phyloP scores from a whole-genome alignment of 2,329 filamentous ascomycete species.

The Fusarium beomiforme region DNA sequence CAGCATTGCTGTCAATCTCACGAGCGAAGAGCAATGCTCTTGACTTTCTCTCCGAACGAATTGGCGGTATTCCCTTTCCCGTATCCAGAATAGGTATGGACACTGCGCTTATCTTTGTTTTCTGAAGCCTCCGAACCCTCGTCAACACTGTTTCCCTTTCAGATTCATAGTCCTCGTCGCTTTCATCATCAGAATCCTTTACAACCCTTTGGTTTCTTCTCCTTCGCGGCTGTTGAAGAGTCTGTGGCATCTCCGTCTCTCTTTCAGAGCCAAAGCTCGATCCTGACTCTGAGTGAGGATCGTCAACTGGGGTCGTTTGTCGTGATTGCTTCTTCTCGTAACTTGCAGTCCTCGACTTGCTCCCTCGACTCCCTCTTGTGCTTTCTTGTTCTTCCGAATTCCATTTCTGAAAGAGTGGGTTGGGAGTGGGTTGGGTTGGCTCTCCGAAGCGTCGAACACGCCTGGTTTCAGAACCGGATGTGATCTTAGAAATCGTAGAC shows the following conservation, averaged over 20 bases:
- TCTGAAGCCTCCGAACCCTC: constrained; percentile 35
- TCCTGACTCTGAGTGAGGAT: neutral
- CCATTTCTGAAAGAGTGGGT: constrained; percentile 49
- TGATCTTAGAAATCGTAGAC: constrained; percentile 39
- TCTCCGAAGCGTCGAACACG: constrained; percentile 47
- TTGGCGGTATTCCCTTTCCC: neutral
- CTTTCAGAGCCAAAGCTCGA: neutral
- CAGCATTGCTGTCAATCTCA: constrained; percentile 19
- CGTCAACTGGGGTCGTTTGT: neutral
- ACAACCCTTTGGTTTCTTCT: constrained; percentile 17
- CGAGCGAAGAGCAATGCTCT: constrained; percentile 13
- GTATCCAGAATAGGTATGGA: neutral
- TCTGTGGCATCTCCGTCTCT: constrained; percentile 19
- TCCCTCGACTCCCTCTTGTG: neutral
- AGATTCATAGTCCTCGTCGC: constrained; percentile 2
- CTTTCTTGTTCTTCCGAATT: constrained; percentile 35
- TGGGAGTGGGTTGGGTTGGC: constrained; percentile 32
- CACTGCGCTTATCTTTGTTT: neutral
- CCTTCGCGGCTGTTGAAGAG: constrained; percentile 9
- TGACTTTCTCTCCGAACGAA: neutral
- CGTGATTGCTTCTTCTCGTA: constrained; percentile 2
- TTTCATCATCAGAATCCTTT: constrained; percentile 36
- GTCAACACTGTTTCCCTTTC: constrained; percentile 31
- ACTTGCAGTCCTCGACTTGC: neutral
- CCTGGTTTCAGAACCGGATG: constrained; percentile 38